Conservation (phyloP, 331 rosid species). For the Rosa hybrid region DNA sequence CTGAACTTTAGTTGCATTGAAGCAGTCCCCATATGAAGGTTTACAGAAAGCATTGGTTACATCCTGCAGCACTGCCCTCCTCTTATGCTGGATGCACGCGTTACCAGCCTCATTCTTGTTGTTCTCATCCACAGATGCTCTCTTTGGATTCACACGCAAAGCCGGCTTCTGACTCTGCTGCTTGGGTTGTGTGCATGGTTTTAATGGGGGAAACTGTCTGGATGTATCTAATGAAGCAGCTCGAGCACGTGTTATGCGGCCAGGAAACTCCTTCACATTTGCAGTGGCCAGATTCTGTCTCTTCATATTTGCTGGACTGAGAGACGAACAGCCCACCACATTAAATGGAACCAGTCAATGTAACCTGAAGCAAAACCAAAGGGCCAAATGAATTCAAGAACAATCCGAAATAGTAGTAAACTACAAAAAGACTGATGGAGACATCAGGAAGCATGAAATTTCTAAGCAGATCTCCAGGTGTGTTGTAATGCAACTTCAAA, state of each 20-base stretch:
- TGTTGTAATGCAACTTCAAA: slow-evolving; percentile 4
- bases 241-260: slow-evolving; percentile 72
- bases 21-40: slow-evolving; percentile 44
- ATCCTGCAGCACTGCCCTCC: slow-evolving; percentile 71
- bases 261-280: slow-evolving; percentile 46
- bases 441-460: neutral
- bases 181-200: slow-evolving; percentile 34
- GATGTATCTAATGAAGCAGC: slow-evolving; percentile 59
- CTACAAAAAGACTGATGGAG: neutral
- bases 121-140: slow-evolving; percentile 38
- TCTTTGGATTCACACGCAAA: slow-evolving; percentile 46
- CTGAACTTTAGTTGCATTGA: slow-evolving; percentile 60
- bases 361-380: slow-evolving; percentile 40
- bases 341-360: slow-evolving; percentile 2
- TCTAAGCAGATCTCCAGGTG: neutral
- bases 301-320: slow-evolving; percentile 63
- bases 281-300: slow-evolving; percentile 43
- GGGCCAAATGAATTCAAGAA: slow-evolving; percentile 15
- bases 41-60: slow-evolving; percentile 61
- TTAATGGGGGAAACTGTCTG: slow-evolving; percentile 57
- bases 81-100: slow-evolving; percentile 47
- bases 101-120: slow-evolving; percentile 31
- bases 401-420: neutral
- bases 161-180: slow-evolving; percentile 44
- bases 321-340: slow-evolving; percentile 29